Evolutionary conservation across 2,329 filamentous ascomycete genomes (phyloP).

Genomic region (Rutstroemia sydowiana): DNA sequence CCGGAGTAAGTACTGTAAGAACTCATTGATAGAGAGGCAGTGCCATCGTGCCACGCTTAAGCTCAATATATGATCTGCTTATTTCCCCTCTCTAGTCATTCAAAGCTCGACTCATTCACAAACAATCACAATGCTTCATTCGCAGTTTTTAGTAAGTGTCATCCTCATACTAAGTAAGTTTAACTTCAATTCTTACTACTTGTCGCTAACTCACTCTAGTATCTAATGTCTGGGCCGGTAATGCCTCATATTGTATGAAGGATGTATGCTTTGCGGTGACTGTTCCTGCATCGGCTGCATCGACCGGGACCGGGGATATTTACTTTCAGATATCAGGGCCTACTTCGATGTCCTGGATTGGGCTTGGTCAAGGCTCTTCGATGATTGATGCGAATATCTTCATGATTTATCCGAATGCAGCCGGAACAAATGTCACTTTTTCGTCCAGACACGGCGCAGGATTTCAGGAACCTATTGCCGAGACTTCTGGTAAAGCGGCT

Average conservation of each 20-base stretch:
- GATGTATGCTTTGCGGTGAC: constrained; percentile 41
- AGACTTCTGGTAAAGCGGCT: constrained; percentile 36
- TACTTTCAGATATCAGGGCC: constrained; percentile 51
- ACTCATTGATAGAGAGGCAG: too few species aligned
- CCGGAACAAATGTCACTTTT: constrained; percentile 48
- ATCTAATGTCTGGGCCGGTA: constrained; percentile 16
- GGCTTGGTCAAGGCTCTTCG: constrained; percentile 44
- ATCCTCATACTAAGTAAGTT: constrained; percentile 3
- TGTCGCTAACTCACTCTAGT: constrained; percentile 9
- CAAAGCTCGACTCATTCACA: background rate
- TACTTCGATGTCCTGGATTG: constrained; percentile 45
- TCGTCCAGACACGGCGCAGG: constrained; percentile 43
- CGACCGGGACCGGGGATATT: constrained; percentile 45
- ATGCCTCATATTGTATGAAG: constrained; percentile 16
- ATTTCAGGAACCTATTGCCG: constrained; percentile 35
- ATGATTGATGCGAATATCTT: constrained; percentile 54
- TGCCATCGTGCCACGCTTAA: background rate
- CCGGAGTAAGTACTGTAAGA: too few species aligned
- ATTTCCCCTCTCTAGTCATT: background rate
- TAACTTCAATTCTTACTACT: background rate
- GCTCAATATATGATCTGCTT: background rate
- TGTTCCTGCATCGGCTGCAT: constrained; percentile 44
- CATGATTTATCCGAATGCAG: constrained; percentile 46
- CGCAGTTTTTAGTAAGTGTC: background rate
- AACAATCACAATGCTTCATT: background rate